phyloP scores from a whole-genome alignment of 208 protist genomes.

The Crithidia sp. region DNA sequence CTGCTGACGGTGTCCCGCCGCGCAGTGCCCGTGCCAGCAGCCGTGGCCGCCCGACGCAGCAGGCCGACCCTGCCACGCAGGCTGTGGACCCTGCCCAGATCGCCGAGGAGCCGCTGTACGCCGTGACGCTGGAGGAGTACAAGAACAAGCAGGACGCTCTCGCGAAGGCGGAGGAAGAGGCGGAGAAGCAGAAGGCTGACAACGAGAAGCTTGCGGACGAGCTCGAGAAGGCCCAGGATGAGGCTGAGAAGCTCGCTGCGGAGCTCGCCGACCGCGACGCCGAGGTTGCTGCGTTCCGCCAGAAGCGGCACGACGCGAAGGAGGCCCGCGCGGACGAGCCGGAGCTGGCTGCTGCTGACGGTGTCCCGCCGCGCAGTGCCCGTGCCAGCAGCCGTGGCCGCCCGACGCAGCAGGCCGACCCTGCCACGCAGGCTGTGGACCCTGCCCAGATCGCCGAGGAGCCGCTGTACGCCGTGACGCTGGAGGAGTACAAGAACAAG shows the following conservation, averaged over 20 bases:
- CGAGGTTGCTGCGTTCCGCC: too few species aligned
- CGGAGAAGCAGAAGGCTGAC: conserved; percentile 2
- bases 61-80: not conserved
- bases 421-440: not conserved
- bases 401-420: not conserved
- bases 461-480: not conserved
- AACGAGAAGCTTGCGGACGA: not conserved
- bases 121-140: not conserved
- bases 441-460: not conserved
- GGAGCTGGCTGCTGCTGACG: too few species aligned
- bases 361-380: not conserved
- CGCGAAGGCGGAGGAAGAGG: conserved; percentile 15
- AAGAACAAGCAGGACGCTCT: conserved; percentile 23
- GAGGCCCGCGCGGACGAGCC: too few species aligned
- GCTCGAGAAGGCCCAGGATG: too few species aligned
- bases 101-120: not conserved
- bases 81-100: conserved; percentile 1
- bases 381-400: conserved; percentile 3
- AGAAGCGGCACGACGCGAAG: too few species aligned
- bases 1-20: too few species aligned
- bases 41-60: not conserved
- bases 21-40: not conserved
- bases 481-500: conserved; percentile 13
- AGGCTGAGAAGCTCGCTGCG: not conserved
- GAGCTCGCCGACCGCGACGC: too few species aligned